Evolutionary conservation across 768 basidiomycete species (phyloP).

Genomic region (Kwoniella dendrophila): DNA sequence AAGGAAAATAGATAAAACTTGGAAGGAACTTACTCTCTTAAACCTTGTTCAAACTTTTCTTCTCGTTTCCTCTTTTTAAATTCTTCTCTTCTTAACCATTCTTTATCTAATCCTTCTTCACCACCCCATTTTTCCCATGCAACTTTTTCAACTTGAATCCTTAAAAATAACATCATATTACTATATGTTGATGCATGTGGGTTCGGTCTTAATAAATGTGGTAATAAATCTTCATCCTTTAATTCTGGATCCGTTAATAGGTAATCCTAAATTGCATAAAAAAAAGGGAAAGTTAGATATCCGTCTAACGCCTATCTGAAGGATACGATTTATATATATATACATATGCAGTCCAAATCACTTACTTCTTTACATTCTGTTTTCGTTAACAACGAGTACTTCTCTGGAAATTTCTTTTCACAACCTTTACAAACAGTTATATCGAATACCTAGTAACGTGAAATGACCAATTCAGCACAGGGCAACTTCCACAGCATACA

Average conservation of each 20-base stretch:
- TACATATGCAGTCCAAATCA: not conserved
- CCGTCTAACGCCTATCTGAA: too few species aligned
- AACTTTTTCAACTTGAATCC: conserved; percentile 85
- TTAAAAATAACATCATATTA: conserved; percentile 98
- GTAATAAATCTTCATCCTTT: conserved; percentile 85
- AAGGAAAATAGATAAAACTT: not conserved
- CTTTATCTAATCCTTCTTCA: conserved; percentile 82
- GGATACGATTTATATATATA: too few species aligned
- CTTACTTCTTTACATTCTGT: conserved; percentile 94
- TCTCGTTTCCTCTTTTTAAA: conserved; percentile 90
- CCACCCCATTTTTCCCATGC: conserved; percentile 99
- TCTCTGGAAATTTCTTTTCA: conserved; percentile 85
- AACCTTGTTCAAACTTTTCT: conserved; percentile 89
- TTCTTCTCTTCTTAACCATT: conserved; percentile 74
- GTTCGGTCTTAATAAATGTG: conserved; percentile 90
- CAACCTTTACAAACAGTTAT: conserved; percentile 85
- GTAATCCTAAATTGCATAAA: conserved; percentile 69
- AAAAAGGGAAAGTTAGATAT: too few species aligned
- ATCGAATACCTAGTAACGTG: conserved; percentile 65
- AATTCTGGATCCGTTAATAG: conserved; percentile 92
- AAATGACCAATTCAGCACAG: not conserved
- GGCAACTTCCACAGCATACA: too few species aligned
- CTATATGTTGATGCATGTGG: conserved; percentile 92
- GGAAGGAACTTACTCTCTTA: conserved; percentile 66
- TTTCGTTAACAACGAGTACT: conserved; percentile 92